phyloP scores from a whole-genome alignment of 495 filamentous ascomycete genomes.

The Penicillium bialowiezense region DNA sequence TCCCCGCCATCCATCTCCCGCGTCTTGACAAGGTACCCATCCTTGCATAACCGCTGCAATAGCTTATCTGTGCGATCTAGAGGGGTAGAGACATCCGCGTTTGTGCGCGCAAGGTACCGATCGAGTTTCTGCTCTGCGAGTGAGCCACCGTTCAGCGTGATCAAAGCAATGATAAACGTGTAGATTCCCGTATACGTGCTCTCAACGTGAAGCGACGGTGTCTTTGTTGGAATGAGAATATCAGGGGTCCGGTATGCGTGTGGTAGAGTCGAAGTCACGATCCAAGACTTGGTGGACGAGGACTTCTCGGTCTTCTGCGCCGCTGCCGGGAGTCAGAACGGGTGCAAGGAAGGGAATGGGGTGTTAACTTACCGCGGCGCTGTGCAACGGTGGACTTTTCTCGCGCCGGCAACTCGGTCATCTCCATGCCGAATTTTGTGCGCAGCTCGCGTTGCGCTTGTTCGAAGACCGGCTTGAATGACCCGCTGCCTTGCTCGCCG shows the following conservation, averaged over 20 bases:
- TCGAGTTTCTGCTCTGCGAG: slow-evolving; percentile 71
- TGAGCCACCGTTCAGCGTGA: slow-evolving; percentile 66
- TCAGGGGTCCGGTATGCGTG: slow-evolving; percentile 55
- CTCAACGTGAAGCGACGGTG: slow-evolving; percentile 63
- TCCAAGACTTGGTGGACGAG: slow-evolving; percentile 64
- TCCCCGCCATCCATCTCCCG: slow-evolving; percentile 67
- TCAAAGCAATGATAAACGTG: slow-evolving; percentile 72
- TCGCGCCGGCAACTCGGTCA: slow-evolving; percentile 72
- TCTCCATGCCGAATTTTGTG: slow-evolving; percentile 77
- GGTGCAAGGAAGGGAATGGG: background rate
- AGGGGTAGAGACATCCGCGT: slow-evolving; percentile 71
- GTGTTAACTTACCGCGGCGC: slow-evolving; percentile 60
- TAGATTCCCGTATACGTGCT: slow-evolving; percentile 77
- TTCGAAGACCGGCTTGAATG: slow-evolving; percentile 69
- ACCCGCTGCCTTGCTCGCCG: slow-evolving; percentile 39
- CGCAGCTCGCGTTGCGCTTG: slow-evolving; percentile 63
- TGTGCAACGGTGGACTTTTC: slow-evolving; percentile 78
- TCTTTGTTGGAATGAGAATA: slow-evolving; percentile 66
- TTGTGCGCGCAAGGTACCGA: slow-evolving; percentile 70
- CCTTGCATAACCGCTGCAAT: slow-evolving; percentile 69
- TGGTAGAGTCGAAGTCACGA: slow-evolving; percentile 71
- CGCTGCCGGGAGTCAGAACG: slow-evolving; percentile 34
- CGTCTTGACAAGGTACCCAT: slow-evolving; percentile 79
- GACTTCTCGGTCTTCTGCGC: slow-evolving; percentile 54
- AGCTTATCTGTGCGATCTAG: slow-evolving; percentile 74